Evolutionary conservation across 2,329 filamentous ascomycete genomes (phyloP).

Genomic region (Hysterium pulicare): DNA sequence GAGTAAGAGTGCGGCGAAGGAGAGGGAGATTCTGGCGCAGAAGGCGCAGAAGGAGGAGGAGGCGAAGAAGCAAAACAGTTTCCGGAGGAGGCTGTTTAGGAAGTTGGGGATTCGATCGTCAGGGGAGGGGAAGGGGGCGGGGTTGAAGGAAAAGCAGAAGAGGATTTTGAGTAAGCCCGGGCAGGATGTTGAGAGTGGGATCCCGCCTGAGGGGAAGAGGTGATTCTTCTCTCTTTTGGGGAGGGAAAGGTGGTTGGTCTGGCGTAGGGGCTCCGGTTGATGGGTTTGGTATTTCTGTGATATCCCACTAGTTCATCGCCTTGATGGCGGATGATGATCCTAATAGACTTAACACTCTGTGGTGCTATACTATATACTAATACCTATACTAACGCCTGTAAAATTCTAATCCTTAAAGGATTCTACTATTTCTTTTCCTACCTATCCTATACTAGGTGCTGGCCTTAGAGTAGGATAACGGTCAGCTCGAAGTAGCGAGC

Average conservation of each 20-base stretch:
- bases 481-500: no score
- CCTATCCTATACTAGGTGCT: slow-evolving; percentile 17
- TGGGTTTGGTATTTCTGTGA: neutral
- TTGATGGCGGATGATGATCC: neutral
- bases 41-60: slow-evolving; percentile 46
- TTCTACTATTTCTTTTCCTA: slow-evolving; percentile 43
- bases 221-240: slow-evolving; percentile 1
- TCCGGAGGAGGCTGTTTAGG: slow-evolving; percentile 27
- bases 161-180: slow-evolving; percentile 29
- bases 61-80: slow-evolving; percentile 33
- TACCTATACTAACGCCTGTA: slow-evolving; percentile 69
- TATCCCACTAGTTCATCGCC: neutral
- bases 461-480: slow-evolving; percentile 25
- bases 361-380: slow-evolving; percentile 61
- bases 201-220: slow-evolving; percentile 28
- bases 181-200: slow-evolving; percentile 34
- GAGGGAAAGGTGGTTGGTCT: neutral
- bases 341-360: slow-evolving; percentile 55
- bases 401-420: slow-evolving; percentile 58
- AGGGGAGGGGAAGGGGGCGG: slow-evolving; percentile 14
- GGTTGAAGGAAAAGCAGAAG: slow-evolving; percentile 22
- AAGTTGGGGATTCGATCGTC: slow-evolving; percentile 21
- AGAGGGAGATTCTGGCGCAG: slow-evolving; percentile 51
- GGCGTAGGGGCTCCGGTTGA: neutral
- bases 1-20: slow-evolving; percentile 57